These are phyloP conservation scores for Sporothrix dimorphospora DNA, from an alignment of 2,329 filamentous ascomycete species.

Conservation along the genomic window DNA sequence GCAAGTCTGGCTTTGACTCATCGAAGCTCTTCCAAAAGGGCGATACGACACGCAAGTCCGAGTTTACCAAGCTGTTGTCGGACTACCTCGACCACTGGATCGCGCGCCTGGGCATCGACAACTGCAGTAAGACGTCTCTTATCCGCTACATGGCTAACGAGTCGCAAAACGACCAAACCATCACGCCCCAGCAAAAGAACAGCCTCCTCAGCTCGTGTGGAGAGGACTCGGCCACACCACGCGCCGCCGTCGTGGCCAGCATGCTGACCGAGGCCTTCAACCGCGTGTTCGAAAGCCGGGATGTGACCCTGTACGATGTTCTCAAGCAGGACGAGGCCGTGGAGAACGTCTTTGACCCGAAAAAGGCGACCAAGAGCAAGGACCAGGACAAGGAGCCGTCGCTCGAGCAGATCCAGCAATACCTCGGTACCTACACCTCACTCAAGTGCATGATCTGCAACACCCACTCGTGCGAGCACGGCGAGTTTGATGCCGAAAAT, in stretches of 20 bases:
- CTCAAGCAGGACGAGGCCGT: constrained; percentile 57
- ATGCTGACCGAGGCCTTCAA: constrained; percentile 63
- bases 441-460: constrained; percentile 63
- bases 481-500: constrained; percentile 59
- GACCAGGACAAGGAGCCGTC: constrained; percentile 44
- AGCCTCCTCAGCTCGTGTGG: constrained; percentile 54
- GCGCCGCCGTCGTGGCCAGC: constrained; percentile 48
- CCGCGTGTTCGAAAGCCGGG: constrained; percentile 53
- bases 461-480: constrained; percentile 64
- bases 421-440: constrained; percentile 58
- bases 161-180: constrained; percentile 49
- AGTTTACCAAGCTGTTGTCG: constrained; percentile 55
- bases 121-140: constrained; percentile 56
- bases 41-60: constrained; percentile 52
- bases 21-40: constrained; percentile 57
- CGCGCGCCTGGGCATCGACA: constrained; percentile 52
- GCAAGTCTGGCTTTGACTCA: constrained; percentile 60
- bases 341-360: constrained; percentile 58
- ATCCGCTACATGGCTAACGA: constrained; percentile 58
- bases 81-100: constrained; percentile 61
- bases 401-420: constrained; percentile 48
- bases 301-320: constrained; percentile 56
- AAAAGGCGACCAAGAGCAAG: constrained; percentile 53
- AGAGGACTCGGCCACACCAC: constrained; percentile 43
- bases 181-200: constrained; percentile 59